Evolutionary conservation across 805 yeast species (phyloP).

Genomic region (Kodamaea restingae): DNA sequence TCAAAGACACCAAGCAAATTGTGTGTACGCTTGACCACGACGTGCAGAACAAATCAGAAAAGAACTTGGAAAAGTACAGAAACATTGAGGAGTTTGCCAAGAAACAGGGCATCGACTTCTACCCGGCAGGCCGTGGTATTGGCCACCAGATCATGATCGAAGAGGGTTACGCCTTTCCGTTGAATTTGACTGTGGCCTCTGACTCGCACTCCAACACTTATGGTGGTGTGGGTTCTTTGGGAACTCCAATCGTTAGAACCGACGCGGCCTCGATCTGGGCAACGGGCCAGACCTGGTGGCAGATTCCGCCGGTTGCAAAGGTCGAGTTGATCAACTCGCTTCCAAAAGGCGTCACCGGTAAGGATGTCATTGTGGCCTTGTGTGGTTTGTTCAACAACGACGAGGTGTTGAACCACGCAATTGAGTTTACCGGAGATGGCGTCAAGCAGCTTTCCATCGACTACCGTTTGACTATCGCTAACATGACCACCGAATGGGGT

Average conservation of each 20-base stretch:
- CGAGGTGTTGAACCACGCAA: constrained; percentile 90
- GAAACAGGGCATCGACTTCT: constrained; percentile 90
- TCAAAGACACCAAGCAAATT: constrained; percentile 83
- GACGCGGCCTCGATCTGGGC: constrained; percentile 99
- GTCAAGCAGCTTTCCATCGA: constrained; percentile 68
- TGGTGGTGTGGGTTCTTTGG: constrained; percentile 94
- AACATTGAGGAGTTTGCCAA: constrained; percentile 89
- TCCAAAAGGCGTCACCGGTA: constrained; percentile 88
- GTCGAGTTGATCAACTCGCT: constrained; percentile 81
- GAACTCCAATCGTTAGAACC: constrained; percentile 97
- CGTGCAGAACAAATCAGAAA: constrained; percentile 88
- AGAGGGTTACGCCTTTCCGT: constrained; percentile 97
- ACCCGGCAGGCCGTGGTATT: constrained; percentile 98
- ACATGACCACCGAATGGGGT: constrained; percentile 99
- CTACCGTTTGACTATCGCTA: constrained; percentile 87
- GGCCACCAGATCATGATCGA: constrained; percentile 99
- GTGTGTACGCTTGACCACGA: constrained; percentile 97
- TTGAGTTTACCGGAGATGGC: constrained; percentile 87
- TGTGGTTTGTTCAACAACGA: constrained; percentile 93
- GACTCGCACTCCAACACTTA: constrained; percentile 98
- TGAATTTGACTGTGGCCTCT: constrained; percentile 89
- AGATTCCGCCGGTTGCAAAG: constrained; percentile 96
- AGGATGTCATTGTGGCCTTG: constrained; percentile 92
- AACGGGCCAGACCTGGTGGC: constrained; percentile 99
- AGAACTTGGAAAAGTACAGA: constrained; percentile 79